Base-by-base conservation (phyloP, 2,329 filamentous ascomycete genomes). In the Ascocoryne sarcoides region DNA sequence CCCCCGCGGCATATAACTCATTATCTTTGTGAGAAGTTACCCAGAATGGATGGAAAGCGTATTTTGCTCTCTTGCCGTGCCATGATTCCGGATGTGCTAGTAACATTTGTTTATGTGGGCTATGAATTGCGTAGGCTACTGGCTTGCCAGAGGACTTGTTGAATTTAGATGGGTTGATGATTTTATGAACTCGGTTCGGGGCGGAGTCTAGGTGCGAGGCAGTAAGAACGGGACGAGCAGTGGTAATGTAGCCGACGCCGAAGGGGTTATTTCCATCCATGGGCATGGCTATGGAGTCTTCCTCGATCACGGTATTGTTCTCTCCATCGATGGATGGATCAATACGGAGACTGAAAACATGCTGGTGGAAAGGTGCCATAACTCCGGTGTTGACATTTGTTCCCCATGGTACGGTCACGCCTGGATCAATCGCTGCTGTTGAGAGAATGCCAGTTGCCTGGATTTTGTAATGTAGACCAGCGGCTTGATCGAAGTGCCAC, bases 51-150 rank as follows among this genome's bases (percentile, higher is more conserved):
- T 94, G 86, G 23, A 86, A 68, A 0, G 88, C 86, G 55, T 95
- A 95, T 0, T 84, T 86, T 2, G 88, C 88, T 14, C 89, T 73
- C 65, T 93, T 93, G 83, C 86, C 93, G 4, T 93, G 87, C 28
- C 94, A 62, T 2, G 83, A 79, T 5, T 80, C 79, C 42, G 82
- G 76, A 65, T 87, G 89, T 1, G 88, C 86, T 9, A 95, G 65
- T 16, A 95, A 65, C 1, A 71, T 65, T 0, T 88, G 83, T 0
- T 88, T 82, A 52, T 92, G 85, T 19, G 87, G 71, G 58, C 82
- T 88, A 33, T 94, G 84, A 3, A 95, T 75, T 68, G 94, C 93
- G 61, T 95, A 95, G 36, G 76, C 79, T 0, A 81, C 77, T 0
- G 86, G 85, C 65, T 89, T 92, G 59, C 83, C 78, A 60, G 82